Evolutionary conservation across 1,139 yeast genomes (phyloP), one percentile per base, ranked within the genome.

Genomic region (Nakaseomyces delphensis): DNA sequence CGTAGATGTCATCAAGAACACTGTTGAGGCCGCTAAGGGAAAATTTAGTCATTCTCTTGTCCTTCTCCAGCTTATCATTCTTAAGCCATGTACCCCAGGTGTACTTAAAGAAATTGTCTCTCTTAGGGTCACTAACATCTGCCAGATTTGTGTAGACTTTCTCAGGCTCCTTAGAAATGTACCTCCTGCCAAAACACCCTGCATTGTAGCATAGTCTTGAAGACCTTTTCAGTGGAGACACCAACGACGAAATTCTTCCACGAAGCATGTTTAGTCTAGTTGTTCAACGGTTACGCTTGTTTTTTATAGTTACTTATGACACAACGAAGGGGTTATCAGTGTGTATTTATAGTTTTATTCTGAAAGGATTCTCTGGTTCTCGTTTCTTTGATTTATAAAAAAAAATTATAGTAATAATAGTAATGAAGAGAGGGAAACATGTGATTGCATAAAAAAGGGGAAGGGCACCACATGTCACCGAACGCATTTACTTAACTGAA

Each of bases 11-110:
- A 43, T 70, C 64, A 35, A 79, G 48, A 18, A 77, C 65, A 19
- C 66, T 65, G 45, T 76, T 71, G 44, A 85, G 66, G 2, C 96
- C 96, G 59, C 79, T 80, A 45, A 89, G 71, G 4, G 93, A 81
- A 63, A 91, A 91, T 48, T 71, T 73, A n/a, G 96, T 89, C 46
- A 74, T 77, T 63, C 97, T 77, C 53, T 76, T 77, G 9, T 73
- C 75, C 57, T 84, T 80, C 60, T 89, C 91, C 33, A 65, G 65
- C 48, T 72, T 74, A 59, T 89, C 95, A 58, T 89, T 77, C 48
- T 72, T 76, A 57, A 89, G 67, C 97, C 97, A 91, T 3, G 95
- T 74, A 39, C 98, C 98, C 95, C 97, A 89, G 3, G 91, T 71
- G 62, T 87, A 91, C 57, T 82, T 77, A 69, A 85, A 89, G 56